Conservation (phyloP, 768 basidiomycete species). For the Daedaleopsis nitida region DNA sequence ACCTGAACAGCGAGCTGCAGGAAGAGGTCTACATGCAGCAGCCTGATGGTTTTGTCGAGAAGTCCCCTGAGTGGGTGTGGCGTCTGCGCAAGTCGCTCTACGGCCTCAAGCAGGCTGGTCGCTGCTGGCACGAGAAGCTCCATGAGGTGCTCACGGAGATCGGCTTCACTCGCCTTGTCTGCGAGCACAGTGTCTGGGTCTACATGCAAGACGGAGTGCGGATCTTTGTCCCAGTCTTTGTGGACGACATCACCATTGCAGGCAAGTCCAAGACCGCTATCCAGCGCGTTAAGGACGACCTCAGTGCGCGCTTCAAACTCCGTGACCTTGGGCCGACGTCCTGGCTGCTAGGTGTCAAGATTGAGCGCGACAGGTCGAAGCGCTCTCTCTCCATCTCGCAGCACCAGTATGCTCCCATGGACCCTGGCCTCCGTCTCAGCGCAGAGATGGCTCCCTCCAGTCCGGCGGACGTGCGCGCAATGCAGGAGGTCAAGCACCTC, state of each 20-base stretch:
- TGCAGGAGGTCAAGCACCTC: slow-evolving; percentile 21
- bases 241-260: slow-evolving; percentile 35
- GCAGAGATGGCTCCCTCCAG: slow-evolving; percentile 7
- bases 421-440: slow-evolving; percentile 4
- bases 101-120: slow-evolving; percentile 44
- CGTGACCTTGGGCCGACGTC: not conserved
- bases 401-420: slow-evolving; percentile 4
- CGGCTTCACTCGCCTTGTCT: slow-evolving; percentile 26
- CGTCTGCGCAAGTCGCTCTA: slow-evolving; percentile 38
- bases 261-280: slow-evolving; percentile 23
- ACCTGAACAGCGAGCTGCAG: slow-evolving; percentile 32
- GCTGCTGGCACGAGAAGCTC: slow-evolving; percentile 40
- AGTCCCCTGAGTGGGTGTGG: slow-evolving; percentile 10
- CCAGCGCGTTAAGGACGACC: slow-evolving; percentile 4
- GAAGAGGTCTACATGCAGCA: slow-evolving; percentile 33
- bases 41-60: slow-evolving; percentile 27
- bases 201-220: slow-evolving; percentile 24
- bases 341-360: slow-evolving; percentile 4
- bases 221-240: slow-evolving; percentile 33
- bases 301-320: slow-evolving; percentile 4
- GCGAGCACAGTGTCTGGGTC: slow-evolving; percentile 34
- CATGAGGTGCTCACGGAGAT: slow-evolving; percentile 23
- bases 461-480: not conserved
- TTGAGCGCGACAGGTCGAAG: slow-evolving; percentile 1
- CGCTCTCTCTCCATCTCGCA: slow-evolving; percentile 7